Percentiles rank a stretch among this genome's conserved stretches.
These are phyloP conservation scores for Cubamyces sp. DNA, from an alignment of 768 basidiomycete genomes.

Conservation along the genomic window DNA sequence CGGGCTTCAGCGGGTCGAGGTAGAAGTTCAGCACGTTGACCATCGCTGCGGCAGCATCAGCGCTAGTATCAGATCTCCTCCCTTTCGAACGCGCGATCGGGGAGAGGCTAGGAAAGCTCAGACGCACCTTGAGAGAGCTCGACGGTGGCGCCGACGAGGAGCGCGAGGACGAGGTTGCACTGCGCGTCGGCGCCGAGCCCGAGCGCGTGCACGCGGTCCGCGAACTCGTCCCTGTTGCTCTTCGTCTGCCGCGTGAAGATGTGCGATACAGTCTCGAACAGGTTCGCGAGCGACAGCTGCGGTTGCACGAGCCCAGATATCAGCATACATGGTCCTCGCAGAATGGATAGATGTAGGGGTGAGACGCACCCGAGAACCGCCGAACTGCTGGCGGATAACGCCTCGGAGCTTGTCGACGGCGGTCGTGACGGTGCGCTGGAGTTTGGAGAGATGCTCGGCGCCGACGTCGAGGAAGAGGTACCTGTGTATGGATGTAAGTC, in stretches of 20 bases:
- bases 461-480: conserved; percentile 80
- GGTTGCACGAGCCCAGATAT: not conserved
- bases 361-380: conserved; percentile 5
- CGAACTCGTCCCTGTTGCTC: conserved; percentile 48
- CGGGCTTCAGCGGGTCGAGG: conserved; percentile 51
- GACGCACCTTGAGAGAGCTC: conserved; percentile 69
- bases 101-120: not conserved
- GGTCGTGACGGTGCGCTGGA: conserved; percentile 53
- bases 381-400: conserved; percentile 55
- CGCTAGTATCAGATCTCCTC: not conserved
- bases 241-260: conserved; percentile 55
- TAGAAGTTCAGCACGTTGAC: conserved; percentile 70
- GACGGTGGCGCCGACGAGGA: conserved; percentile 68
- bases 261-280: conserved; percentile 50
- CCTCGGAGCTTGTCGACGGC: conserved; percentile 57
- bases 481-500: conserved; percentile 41
- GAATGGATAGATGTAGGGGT: not conserved
- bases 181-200: conserved; percentile 63
- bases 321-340: not conserved
- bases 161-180: conserved; percentile 70
- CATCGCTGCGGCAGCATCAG: conserved; percentile 46
- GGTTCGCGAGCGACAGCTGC: conserved; percentile 40
- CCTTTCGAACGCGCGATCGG: not conserved
- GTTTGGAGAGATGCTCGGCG: conserved; percentile 56
- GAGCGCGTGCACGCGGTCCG: conserved; percentile 59